Percentiles rank a stretch among this genome's conserved stretches.
These are phyloP conservation scores for Leishmania martiniquensis DNA, from an alignment of 208 protist genomes.

Conservation along the genomic window DNA sequence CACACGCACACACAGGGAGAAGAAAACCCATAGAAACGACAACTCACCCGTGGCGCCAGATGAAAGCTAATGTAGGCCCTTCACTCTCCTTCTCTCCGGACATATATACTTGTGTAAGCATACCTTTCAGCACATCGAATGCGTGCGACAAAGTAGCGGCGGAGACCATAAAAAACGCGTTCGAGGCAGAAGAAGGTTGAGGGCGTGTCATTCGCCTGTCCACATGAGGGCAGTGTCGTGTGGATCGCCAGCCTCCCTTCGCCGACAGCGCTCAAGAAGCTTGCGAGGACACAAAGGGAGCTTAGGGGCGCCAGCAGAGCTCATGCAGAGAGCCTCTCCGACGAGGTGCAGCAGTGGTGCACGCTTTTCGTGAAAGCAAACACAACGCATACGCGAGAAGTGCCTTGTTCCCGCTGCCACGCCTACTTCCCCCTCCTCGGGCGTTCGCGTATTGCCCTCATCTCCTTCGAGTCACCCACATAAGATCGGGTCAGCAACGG, in stretches of 20 bases:
- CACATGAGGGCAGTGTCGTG: neutral
- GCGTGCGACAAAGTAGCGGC: slow-evolving; percentile 3
- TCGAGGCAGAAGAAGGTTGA: neutral
- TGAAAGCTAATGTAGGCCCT: too few relatives aligned
- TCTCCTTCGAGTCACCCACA: too few relatives aligned
- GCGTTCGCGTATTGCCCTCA: too few relatives aligned
- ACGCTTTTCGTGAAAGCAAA: neutral
- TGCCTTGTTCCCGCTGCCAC: neutral
- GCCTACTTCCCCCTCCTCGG: neutral
- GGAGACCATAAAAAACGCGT: slow-evolving; percentile 9
- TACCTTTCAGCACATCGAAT: too few relatives aligned
- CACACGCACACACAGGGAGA: neutral
- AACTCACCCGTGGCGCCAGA: too few relatives aligned
- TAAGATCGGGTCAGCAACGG: too few relatives aligned
- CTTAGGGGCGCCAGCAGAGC: neutral
- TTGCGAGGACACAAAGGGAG: neutral
- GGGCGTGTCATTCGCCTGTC: neutral
- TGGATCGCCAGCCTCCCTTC: neutral
- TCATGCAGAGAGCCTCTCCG: neutral
- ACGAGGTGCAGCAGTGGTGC: neutral
- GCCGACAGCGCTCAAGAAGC: neutral
- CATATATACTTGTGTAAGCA: too few relatives aligned
- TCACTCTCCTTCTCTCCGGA: too few relatives aligned
- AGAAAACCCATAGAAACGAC: neutral
- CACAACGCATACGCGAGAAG: neutral